Base-by-base conservation (phyloP, 371 early-diverging fungal species). In the Zychaea mexicana region DNA sequence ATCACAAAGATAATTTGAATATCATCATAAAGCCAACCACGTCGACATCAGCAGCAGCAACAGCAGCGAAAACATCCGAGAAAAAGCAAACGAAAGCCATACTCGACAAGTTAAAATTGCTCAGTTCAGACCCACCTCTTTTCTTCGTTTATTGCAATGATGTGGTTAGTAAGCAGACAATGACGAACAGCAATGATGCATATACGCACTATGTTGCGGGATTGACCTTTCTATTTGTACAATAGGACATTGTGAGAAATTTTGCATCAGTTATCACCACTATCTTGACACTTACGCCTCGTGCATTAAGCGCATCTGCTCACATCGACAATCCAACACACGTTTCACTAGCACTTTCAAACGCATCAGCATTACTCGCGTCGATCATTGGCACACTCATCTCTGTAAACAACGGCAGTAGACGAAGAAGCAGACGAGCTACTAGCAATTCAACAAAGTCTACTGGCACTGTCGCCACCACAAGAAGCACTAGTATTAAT, bases 271-370 rank as follows among this genome's bases (percentile, higher is more conserved):
- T 54, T n/a, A 53, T 62, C 12, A 39, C 62, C 0, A 62, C 45
- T 3, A 62, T 62, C 19, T 52, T 62, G 27, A 62, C 62, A 9
- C 52, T 62, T 10, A 38, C 54, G 7, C 62, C 62, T 26, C 62
- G 46, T 39, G 54, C 54, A 12, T 27, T 62, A 8, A 62, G 19
- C 39, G 36, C 49, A 4, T 22, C 22, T 24, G 12, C 21, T 1
- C 26, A 19, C 12, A 49, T 49, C 21, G 49, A 49, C 22, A 4
- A 49, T 49, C 24, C 49, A 4, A 17, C 49, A 2, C 21, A 24
- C 49, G 49, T 49, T 6, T 22, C 54, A 28, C 8, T 46, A 45
- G 19, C 53, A 33, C 21, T 62, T 27, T 30, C 42, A 13, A 62
- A 39, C 30, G 54, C 62, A 42, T 52, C 62, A 33, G 36, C 62